Evolutionary conservation across 768 basidiomycete species (phyloP), one percentile per base, ranked within the genome.

Genomic region (Heimioporus sp.): DNA sequence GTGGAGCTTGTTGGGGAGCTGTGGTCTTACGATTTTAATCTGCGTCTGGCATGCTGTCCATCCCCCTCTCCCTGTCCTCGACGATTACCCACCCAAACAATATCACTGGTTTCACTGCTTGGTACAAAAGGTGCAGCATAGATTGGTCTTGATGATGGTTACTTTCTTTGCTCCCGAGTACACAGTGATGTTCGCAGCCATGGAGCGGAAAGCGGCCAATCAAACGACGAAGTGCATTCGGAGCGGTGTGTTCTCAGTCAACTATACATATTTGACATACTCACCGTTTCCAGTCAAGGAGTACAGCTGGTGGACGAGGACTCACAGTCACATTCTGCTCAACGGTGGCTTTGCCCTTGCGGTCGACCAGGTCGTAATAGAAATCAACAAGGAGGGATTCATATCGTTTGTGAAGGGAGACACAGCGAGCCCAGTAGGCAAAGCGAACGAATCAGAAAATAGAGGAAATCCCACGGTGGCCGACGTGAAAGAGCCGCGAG

Each of bases 271-370:
- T n/a, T n/a, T n/a, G n/a, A n/a, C n/a, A n/a, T n/a, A n/a, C n/a
- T n/a, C n/a, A n/a, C n/a, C n/a, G n/a, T n/a, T n/a, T n/a, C n/a
- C n/a, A n/a, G n/a, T 51, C 28, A 19, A 46, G 16, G 9, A 4
- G 13, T 44, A n/a, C n/a, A n/a, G n/a, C n/a, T 43, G 49, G 43
- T 51, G 49, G 49, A 51, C 42, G 11, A 44, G 12, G 43, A 32
- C 43, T 4, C 49, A 44, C 5, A 51, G 43, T 16, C 19, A 51
- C 7, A 44, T 51, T 16, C 15, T 36, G 1, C 10, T n/a, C 15
- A 51, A 20, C 15, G 43, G 43, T 38, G 43, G 49, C 35, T 39
- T 51, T 32, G 35, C 35, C 16, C 49, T 51, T 24, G 4, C 19
- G 13, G 30, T 45, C 24, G 34, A 11, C 13, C 1, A 36, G 13